phyloP scores from a whole-genome alignment of 495 filamentous ascomycete genomes.

The Clohesyomyces aquaticus region DNA sequence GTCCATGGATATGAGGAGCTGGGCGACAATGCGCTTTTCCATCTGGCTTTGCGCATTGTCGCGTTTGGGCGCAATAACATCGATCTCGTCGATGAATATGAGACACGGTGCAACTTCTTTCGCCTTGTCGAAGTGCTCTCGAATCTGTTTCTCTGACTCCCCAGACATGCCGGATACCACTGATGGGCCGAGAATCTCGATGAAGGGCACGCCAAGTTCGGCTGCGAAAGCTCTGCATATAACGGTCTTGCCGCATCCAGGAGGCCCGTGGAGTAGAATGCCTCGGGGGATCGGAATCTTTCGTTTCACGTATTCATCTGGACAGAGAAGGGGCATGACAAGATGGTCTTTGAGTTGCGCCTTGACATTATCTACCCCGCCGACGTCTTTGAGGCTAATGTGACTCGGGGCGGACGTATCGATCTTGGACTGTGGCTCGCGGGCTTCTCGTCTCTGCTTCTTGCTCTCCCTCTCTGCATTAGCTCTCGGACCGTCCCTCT shows the following conservation, averaged over 20 bases:
- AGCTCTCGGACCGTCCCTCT: slow-evolving; percentile 50
- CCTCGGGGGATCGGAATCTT: slow-evolving; percentile 78
- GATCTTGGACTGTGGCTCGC: slow-evolving; percentile 45
- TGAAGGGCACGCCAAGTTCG: slow-evolving; percentile 80
- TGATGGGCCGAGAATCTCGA: slow-evolving; percentile 85
- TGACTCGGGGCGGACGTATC: slow-evolving; percentile 75
- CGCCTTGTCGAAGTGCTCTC: slow-evolving; percentile 89
- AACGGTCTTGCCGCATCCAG: slow-evolving; percentile 94
- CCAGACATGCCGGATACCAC: slow-evolving; percentile 94
- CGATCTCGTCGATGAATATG: slow-evolving; percentile 95
- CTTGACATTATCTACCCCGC: slow-evolving; percentile 81
- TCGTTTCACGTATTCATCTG: slow-evolving; percentile 62
- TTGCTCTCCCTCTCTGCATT: slow-evolving; percentile 65
- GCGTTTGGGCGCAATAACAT: slow-evolving; percentile 91
- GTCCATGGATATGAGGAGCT: slow-evolving; percentile 77
- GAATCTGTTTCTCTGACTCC: slow-evolving; percentile 91
- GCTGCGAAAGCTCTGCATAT: slow-evolving; percentile 90
- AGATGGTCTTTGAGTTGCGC: slow-evolving; percentile 77
- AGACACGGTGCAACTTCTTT: slow-evolving; percentile 86
- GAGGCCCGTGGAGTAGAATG: slow-evolving; percentile 87
- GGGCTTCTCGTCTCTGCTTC: slow-evolving; percentile 52
- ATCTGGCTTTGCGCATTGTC: slow-evolving; percentile 95
- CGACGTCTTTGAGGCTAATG: slow-evolving; percentile 77
- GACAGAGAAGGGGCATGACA: slow-evolving; percentile 73
- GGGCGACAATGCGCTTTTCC: slow-evolving; percentile 94